Conservation (phyloP, 306 rosid genomes). For the Glycine tomentella region DNA sequence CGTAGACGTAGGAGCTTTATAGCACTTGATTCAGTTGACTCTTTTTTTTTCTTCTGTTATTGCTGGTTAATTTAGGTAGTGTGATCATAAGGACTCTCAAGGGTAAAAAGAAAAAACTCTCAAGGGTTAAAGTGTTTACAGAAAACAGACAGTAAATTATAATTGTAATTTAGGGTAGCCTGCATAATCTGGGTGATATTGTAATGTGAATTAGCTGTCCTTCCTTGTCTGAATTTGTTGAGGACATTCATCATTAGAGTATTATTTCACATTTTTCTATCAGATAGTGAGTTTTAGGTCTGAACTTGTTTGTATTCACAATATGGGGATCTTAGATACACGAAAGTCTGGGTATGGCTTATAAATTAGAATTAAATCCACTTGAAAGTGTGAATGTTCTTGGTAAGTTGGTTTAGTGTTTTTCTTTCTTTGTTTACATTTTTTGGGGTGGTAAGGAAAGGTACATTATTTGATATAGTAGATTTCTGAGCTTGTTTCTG, state of each 20-base stretch:
- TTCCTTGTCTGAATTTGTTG: constrained; percentile 5
- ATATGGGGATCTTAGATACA: neutral
- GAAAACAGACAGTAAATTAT: neutral
- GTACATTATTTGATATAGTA: neutral
- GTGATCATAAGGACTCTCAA: neutral
- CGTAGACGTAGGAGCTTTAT: neutral
- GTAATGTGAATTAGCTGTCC: neutral
- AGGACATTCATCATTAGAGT: neutral
- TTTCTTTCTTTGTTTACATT: neutral
- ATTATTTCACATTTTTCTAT: no score
- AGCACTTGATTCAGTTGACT: neutral
- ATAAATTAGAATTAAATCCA: neutral
- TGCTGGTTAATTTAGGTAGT: neutral
- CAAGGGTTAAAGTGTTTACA: neutral
- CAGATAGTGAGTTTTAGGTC: neutral
- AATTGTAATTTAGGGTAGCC: neutral
- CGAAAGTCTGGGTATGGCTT: neutral
- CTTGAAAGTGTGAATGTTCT: neutral
- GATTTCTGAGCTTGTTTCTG: neutral
- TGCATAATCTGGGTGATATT: neutral
- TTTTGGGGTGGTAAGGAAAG: neutral
- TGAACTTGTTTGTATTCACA: constrained; percentile 6
- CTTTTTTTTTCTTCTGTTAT: neutral
- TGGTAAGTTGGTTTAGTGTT: neutral
- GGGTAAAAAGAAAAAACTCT: neutral